Evolutionary conservation across 257 asterid genomes (phyloP).

Genomic region (Lithospermum erythrorhizon): DNA sequence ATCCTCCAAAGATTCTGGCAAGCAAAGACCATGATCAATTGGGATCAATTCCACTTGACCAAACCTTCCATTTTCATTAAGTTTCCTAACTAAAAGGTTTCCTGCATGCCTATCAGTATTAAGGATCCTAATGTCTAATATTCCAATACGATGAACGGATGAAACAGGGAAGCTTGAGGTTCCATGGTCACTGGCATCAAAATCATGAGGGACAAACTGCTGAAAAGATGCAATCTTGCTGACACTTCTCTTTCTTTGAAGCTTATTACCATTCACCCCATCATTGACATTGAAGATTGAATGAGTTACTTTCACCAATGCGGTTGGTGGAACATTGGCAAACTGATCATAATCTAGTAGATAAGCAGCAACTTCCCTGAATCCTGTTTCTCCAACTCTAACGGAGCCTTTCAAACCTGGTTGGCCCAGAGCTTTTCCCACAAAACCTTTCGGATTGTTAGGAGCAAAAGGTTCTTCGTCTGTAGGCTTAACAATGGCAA

Average conservation of each 20-base stretch:
- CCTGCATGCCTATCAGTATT: conserved; percentile 18
- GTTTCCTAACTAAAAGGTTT: conserved; percentile 11
- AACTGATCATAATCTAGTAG: conserved; percentile 11
- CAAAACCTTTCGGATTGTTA: conserved; percentile 15
- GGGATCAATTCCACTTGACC: conserved; percentile 12
- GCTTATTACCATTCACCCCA: conserved; percentile 8
- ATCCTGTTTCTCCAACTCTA: conserved; percentile 16
- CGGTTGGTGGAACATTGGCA: conserved; percentile 18
- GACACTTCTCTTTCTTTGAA: conserved; percentile 3
- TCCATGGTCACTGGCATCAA: conserved; percentile 16
- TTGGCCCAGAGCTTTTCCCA: conserved; percentile 13
- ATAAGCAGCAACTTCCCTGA: conserved; percentile 16
- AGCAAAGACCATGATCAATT: conserved; percentile 20
- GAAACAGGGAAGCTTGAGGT: conserved; percentile 12
- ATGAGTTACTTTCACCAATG: conserved; percentile 13
- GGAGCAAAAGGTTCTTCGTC: conserved; percentile 19
- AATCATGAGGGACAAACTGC: conserved; percentile 13
- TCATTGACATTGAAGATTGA: conserved; percentile 14
- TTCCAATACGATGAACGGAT: conserved; percentile 15
- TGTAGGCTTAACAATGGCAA: conserved; percentile 16
- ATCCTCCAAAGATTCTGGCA: conserved; percentile 15
- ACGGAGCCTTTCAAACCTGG: conserved; percentile 12
- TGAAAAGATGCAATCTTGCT: conserved; percentile 16
- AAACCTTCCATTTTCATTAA: background rate
- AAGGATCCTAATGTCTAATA: conserved; percentile 13